These are phyloP conservation scores for Aspergillus amoenus DNA, from an alignment of 2,329 filamentous ascomycete genomes.

Conservation along the genomic window DNA sequence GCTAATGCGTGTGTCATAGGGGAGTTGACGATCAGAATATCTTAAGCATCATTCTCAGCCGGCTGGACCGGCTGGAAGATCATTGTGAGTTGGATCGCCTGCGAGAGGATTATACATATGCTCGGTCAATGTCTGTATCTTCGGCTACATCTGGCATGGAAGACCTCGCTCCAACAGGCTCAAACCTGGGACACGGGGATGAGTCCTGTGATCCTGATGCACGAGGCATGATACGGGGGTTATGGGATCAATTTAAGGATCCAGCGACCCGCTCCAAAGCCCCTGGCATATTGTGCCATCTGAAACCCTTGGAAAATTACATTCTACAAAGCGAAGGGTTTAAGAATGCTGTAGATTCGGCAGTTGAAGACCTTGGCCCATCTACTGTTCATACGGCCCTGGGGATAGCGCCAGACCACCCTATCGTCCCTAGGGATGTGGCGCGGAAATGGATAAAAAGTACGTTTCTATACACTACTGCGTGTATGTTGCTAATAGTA, in stretches of 20 bases:
- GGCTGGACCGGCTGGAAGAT: not conserved
- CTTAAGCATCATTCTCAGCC: not conserved
- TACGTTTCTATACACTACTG: no score
- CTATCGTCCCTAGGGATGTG: not conserved
- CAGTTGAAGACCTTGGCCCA: not conserved
- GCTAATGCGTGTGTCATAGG: not conserved
- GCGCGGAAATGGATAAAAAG: not conserved
- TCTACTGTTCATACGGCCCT: no score
- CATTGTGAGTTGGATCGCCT: not conserved
- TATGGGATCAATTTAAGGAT: not conserved
- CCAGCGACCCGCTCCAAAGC: not conserved
- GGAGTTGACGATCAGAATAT: not conserved
- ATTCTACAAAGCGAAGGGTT: not conserved
- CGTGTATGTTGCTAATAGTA: not conserved
- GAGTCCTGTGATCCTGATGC: not conserved
- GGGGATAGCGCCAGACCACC: no score
- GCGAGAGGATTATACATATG: not conserved
- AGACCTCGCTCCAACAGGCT: no score
- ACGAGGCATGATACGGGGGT: not conserved
- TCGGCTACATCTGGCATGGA: not conserved
- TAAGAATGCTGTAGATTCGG: not conserved
- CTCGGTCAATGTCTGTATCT: not conserved
- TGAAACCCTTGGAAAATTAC: not conserved
- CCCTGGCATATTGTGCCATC: not conserved
- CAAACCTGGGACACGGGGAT: no score